Percentiles rank a stretch among this genome's conserved stretches.
Conservation (phyloP, 164 flowering plant genomes). For the Sextonia rubra region DNA sequence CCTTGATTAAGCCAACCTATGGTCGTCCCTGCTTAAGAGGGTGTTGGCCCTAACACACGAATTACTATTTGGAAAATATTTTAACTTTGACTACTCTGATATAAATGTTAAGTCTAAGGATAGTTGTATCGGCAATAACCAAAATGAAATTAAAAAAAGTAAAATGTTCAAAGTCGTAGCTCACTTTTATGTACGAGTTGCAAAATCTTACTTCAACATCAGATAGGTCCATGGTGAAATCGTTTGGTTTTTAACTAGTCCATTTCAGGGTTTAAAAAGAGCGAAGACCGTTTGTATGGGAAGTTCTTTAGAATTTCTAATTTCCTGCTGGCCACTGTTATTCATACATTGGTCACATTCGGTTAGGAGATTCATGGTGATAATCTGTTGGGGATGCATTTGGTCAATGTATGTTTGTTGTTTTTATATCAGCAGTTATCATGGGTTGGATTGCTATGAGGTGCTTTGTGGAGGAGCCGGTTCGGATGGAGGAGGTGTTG, state of each 20-base stretch:
- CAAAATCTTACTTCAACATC: too few relatives aligned
- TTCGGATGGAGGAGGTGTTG: slow-evolving; percentile 45
- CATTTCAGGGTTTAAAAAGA: slow-evolving; percentile 29
- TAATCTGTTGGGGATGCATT: slow-evolving; percentile 55
- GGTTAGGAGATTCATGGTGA: slow-evolving; percentile 23
- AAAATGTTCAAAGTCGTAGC: too few relatives aligned
- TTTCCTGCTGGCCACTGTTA: slow-evolving; percentile 12
- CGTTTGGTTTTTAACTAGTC: slow-evolving; percentile 47
- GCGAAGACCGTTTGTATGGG: slow-evolving; percentile 16
- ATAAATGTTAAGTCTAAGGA: too few relatives aligned
- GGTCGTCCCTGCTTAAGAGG: too few relatives aligned
- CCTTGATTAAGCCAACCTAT: too few relatives aligned
- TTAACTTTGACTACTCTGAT: too few relatives aligned
- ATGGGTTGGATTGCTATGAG: slow-evolving; percentile 51
- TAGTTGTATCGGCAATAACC: too few relatives aligned
- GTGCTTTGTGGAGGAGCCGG: slow-evolving; percentile 58
- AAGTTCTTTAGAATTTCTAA: slow-evolving; percentile 21
- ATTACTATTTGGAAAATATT: too few relatives aligned
- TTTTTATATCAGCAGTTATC: slow-evolving; percentile 46
- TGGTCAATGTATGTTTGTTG: slow-evolving; percentile 62
- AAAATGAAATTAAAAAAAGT: too few relatives aligned
- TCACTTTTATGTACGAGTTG: too few relatives aligned
- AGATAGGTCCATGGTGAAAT: slow-evolving; percentile 27
- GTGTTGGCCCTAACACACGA: too few relatives aligned
- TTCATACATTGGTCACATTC: slow-evolving; percentile 25